Percentiles rank a stretch among this genome's conserved stretches.
These are phyloP conservation scores for Suhomyces tanzawaensis DNA, from an alignment of 805 yeast species.

Conservation along the genomic window DNA sequence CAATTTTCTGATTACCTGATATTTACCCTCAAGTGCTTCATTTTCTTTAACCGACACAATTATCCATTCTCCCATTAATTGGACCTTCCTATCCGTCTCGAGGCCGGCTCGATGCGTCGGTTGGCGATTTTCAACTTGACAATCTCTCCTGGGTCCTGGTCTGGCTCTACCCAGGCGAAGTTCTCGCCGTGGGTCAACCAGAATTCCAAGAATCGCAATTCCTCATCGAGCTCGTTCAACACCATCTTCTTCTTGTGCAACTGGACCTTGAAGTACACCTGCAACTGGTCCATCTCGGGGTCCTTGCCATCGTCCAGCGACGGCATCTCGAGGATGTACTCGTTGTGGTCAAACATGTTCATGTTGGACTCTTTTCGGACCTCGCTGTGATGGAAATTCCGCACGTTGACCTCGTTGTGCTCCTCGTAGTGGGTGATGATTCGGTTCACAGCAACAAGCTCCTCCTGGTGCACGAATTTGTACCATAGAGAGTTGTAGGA, in stretches of 20 bases:
- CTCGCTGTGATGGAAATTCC: slow-evolving; percentile 36
- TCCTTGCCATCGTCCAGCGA: neutral
- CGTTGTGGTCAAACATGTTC: slow-evolving; percentile 17
- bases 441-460: slow-evolving; percentile 29
- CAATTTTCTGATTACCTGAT: too few relatives aligned
- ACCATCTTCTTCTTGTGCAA: slow-evolving; percentile 31
- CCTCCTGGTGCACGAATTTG: slow-evolving; percentile 30
- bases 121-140: slow-evolving; percentile 10
- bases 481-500: slow-evolving; percentile 26
- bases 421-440: slow-evolving; percentile 43
- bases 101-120: too few relatives aligned
- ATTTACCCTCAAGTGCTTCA: too few relatives aligned
- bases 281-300: slow-evolving; percentile 10
- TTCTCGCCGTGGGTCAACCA: slow-evolving; percentile 37
- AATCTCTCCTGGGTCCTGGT: slow-evolving; percentile 45
- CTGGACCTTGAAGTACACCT: slow-evolving; percentile 18
- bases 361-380: slow-evolving; percentile 21
- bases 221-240: slow-evolving; percentile 36
- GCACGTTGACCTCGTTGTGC: slow-evolving; percentile 38
- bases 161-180: slow-evolving; percentile 45
- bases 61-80: too few relatives aligned
- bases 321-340: slow-evolving; percentile 26
- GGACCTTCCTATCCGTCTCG: neutral
- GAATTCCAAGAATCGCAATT: slow-evolving; percentile 33
- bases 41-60: too few relatives aligned